phyloP scores from a whole-genome alignment of 495 filamentous ascomycete genomes.

The Aspergillus diversus region DNA sequence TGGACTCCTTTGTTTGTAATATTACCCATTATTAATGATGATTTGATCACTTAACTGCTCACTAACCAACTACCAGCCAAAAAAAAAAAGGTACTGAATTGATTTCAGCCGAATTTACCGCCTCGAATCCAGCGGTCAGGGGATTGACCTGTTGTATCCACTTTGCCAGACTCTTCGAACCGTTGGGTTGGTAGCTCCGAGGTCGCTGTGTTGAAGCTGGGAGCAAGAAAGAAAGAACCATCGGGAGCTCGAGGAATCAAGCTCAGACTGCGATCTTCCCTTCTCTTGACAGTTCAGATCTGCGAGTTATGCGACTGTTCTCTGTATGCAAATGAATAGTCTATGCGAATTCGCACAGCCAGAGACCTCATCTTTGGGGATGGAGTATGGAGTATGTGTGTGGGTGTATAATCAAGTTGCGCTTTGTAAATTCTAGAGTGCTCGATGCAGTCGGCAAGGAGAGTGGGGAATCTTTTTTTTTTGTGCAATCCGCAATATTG shows the following conservation, averaged over 20 bases:
- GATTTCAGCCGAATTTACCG: conserved; percentile 2
- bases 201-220: neutral
- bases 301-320: neutral
- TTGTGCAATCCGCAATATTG: neutral
- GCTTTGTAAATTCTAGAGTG: neutral
- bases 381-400: neutral
- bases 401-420: neutral
- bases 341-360: neutral
- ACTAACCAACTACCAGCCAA: neutral
- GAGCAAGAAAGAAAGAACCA: neutral
- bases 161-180: neutral
- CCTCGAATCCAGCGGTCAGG: conserved; percentile 6
- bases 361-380: neutral
- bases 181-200: neutral
- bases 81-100: neutral
- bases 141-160: neutral
- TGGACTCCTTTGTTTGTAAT: neutral
- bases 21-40: neutral
- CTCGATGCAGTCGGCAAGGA: neutral
- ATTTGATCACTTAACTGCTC: neutral
- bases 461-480: neutral
- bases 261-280: neutral
- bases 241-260: neutral
- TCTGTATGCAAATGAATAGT: neutral
- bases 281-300: conserved; percentile 1